Evolutionary conservation across 257 asterid species (phyloP).

Genomic region (Agastache rugosa): DNA sequence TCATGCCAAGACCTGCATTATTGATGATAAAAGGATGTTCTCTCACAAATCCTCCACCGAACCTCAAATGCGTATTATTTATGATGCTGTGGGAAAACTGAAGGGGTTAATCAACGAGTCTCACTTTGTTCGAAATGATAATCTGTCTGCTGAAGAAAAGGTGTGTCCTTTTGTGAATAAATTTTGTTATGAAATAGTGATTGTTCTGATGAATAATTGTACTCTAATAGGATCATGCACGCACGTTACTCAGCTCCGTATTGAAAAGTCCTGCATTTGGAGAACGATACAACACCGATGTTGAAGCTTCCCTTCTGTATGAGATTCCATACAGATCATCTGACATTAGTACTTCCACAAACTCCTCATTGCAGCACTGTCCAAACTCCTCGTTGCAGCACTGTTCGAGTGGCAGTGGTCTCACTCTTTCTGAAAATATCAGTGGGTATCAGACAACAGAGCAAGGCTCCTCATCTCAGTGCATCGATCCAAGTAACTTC

Average conservation of each 20-base stretch:
- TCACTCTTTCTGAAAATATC: not conserved
- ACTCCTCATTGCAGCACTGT: not conserved
- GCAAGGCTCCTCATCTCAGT: not conserved
- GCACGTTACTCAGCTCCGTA: not conserved
- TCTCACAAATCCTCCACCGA: slow-evolving; percentile 33
- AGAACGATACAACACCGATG: not conserved
- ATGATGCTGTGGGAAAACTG: slow-evolving; percentile 42
- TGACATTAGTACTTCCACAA: not conserved
- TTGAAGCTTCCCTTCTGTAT: slow-evolving; percentile 40
- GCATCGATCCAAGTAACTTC: not conserved
- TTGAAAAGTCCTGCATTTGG: not conserved
- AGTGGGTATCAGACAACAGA: slow-evolving; percentile 14
- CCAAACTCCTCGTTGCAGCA: not conserved
- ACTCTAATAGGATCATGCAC: not conserved
- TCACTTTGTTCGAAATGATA: slow-evolving; percentile 32
- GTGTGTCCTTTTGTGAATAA: slow-evolving; percentile 13
- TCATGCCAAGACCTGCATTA: slow-evolving; percentile 53
- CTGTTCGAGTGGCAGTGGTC: not conserved
- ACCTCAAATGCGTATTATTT: slow-evolving; percentile 27
- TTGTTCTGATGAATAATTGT: not conserved
- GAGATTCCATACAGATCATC: slow-evolving; percentile 32
- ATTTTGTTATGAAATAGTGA: not conserved
- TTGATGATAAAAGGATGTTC: slow-evolving; percentile 35
- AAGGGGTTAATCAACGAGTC: slow-evolving; percentile 41
- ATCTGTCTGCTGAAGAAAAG: slow-evolving; percentile 36